These are phyloP conservation scores for Jatropha multifida DNA, from an alignment of 441 rosid genomes.

Conservation along the genomic window DNA sequence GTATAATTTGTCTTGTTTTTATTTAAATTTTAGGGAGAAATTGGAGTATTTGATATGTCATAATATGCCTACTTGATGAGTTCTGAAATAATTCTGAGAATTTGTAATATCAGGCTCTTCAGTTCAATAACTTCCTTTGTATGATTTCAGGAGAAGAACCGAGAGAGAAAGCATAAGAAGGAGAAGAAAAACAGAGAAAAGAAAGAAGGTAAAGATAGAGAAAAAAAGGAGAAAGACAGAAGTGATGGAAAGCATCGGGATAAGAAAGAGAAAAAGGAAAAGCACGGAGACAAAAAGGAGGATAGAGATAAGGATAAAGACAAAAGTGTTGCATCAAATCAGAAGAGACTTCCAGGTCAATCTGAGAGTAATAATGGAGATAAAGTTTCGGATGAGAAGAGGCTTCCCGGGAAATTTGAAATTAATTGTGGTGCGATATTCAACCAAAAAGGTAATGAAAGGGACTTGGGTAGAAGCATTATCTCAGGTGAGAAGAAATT, in stretches of 20 bases:
- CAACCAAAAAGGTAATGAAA: constrained; percentile 7
- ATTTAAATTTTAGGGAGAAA: neutral
- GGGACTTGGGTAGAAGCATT: neutral
- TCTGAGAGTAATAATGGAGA: constrained; percentile 29
- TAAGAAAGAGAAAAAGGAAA: constrained; percentile 53
- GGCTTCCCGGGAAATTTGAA: constrained; percentile 10
- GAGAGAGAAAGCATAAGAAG: constrained; percentile 51
- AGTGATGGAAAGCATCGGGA: constrained; percentile 49
- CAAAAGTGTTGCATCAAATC: constrained; percentile 34
- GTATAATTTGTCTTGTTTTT: neutral
- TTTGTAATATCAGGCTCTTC: neutral
- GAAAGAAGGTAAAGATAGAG: constrained; percentile 42
- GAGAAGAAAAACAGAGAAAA: constrained; percentile 53
- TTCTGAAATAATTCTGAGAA: neutral
- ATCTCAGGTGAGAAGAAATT: constrained; percentile 8
- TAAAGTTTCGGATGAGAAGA: constrained; percentile 32
- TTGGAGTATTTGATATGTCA: neutral
- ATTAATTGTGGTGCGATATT: neutral
- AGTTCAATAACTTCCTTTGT: neutral
- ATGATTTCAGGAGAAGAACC: constrained; percentile 44
- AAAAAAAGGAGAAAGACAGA: constrained; percentile 50
- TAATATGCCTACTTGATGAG: neutral
- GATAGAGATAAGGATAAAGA: constrained; percentile 44
- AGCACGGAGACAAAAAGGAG: constrained; percentile 37
- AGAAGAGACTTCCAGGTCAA: constrained; percentile 36